These are phyloP conservation scores for Salix suchowensis DNA, from an alignment of 345 rosid species.

Conservation along the genomic window DNA sequence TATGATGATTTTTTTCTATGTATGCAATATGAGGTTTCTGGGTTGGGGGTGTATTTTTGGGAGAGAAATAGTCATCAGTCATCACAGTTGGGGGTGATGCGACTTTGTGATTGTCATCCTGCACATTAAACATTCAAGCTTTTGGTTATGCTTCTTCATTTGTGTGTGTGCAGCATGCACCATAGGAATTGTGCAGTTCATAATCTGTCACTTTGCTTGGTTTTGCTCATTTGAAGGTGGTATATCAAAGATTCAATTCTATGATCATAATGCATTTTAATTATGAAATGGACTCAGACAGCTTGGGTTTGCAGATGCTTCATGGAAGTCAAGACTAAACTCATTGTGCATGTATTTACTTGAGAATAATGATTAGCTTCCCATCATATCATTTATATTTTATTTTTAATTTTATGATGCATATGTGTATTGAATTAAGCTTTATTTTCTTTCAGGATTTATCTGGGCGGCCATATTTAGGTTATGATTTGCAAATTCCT, in stretches of 20 bases:
- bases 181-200: neutral
- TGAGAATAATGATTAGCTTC: neutral
- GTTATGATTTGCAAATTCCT: slow-evolving; percentile 72
- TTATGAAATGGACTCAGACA: neutral
- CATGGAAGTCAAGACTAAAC: neutral
- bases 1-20: neutral
- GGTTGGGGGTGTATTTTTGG: neutral
- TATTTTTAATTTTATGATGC: neutral
- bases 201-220: neutral
- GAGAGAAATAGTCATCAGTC: neutral
- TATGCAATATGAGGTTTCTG: neutral
- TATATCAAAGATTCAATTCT: neutral
- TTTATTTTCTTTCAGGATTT: slow-evolving; percentile 55
- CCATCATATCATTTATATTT: neutral
- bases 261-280: neutral
- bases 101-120: neutral
- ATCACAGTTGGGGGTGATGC: neutral
- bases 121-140: neutral
- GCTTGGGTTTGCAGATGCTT: neutral
- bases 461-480: slow-evolving; percentile 75
- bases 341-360: neutral
- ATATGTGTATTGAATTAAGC: neutral
- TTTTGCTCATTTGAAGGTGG: neutral
- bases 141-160: neutral
- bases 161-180: neutral